Evolutionary conservation across 2,329 filamentous ascomycete genomes (phyloP).

Genomic region (Trichoderma polysporum): DNA sequence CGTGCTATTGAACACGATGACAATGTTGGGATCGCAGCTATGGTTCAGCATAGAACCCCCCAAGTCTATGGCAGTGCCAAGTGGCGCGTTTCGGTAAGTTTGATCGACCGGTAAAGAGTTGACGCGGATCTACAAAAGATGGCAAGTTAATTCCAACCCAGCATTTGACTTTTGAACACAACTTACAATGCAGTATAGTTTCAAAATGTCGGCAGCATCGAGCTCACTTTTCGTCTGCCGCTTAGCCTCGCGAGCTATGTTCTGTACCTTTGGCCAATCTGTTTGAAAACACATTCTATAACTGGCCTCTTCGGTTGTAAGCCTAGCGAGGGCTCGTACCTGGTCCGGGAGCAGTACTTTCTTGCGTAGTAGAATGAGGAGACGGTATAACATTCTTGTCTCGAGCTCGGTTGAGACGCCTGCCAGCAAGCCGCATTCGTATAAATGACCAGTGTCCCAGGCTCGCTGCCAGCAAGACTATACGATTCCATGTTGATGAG

Average conservation of each 20-base stretch:
- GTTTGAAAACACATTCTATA: neutral
- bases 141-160: neutral
- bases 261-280: neutral
- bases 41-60: conserved; percentile 11
- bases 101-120: conserved; percentile 1
- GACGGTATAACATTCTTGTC: neutral
- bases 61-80: conserved; percentile 14
- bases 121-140: neutral
- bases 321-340: neutral
- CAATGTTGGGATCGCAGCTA: conserved; percentile 17
- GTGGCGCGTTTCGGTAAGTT: neutral
- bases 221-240: conserved; percentile 8
- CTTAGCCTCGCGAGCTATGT: conserved; percentile 5
- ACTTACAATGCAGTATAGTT: conserved; percentile 18
- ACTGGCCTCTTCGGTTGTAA: neutral
- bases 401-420: neutral
- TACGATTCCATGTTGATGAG: neutral
- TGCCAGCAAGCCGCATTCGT: conserved; percentile 5
- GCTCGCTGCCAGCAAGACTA: conserved; percentile 7
- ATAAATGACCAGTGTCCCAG: conserved; percentile 17
- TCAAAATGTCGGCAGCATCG: neutral
- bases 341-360: neutral
- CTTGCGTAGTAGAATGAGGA: conserved; percentile 9
- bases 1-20: neutral
- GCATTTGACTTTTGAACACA: too few relatives aligned